Base-by-base conservation (phyloP, 2,329 filamentous ascomycete genomes). In the Trichoderma sp. region DNA sequence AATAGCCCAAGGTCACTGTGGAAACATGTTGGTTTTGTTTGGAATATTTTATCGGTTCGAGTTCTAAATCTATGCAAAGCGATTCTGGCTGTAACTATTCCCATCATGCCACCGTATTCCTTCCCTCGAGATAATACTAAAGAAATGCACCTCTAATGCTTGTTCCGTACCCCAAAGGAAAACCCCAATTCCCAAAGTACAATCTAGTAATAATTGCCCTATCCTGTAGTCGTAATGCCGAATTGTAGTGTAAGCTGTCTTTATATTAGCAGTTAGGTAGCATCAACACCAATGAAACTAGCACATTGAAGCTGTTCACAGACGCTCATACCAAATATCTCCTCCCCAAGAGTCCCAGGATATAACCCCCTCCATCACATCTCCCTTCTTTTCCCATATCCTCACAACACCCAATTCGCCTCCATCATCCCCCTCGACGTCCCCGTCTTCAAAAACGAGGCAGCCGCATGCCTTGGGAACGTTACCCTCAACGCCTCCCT, bases 371-470 rank as follows among this genome's bases (percentile, higher is more conserved):
- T 57, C 23, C 9, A 34, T 6, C 5, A 11, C n/a, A 20, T 17
- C n/a, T 23, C 7, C 20, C 17, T 15, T 28, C 7, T 36, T 15
- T 47, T 15, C 6, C 26, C 13, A n/a, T 6, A 47, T 9, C 30
- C 30, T 73, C 71, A 80, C 11, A 80, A 63, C 11, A 81, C 75
- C n/a, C 80, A 75, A 68, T 81, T 83, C 26, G 79, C 78, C 71
- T 77, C 78, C 55, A 75, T 80, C 75, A 84, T 84, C n/a, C 76
- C 75, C 55, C 77, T 76, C 15, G 84, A 76, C 6, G 84, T 84
- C 4, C 83, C 79, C 7, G 82, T 85, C 74, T 76, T 80, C 64
- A 86, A 75, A 74, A 84, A 84, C 5, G 82, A 81, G 6, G 79
- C 73, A 1, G 80, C 81, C 1, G 84, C 83, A 71, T 85, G 80